Evolutionary conservation across 495 filamentous ascomycete species (phyloP).

Genomic region (Trichoderma asperelloides): DNA sequence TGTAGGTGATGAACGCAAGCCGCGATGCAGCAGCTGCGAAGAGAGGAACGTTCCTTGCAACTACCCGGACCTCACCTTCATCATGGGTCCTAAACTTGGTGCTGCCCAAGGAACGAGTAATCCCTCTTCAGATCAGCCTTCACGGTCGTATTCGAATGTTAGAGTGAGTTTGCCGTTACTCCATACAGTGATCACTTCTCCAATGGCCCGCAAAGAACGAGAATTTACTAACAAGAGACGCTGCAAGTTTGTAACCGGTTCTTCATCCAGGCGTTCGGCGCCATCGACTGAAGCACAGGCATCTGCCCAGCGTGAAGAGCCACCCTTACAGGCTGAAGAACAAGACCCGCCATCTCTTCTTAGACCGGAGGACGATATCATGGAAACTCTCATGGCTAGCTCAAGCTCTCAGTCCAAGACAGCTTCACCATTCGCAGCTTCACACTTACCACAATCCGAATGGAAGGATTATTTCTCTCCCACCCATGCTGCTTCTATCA

Average conservation of each 20-base stretch:
- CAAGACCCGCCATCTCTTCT: not conserved
- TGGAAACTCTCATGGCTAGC: not conserved
- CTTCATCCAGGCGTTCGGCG: not conserved
- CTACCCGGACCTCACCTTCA: not conserved
- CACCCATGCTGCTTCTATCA: not conserved
- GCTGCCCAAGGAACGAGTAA: not conserved
- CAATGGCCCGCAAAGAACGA: not conserved
- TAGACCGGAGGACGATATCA: no score
- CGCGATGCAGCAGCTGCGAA: not conserved
- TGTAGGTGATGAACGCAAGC: slow-evolving; percentile 1
- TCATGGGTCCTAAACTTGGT: not conserved
- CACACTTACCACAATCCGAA: not conserved
- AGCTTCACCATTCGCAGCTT: not conserved
- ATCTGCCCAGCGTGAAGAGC: not conserved
- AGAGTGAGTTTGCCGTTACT: not conserved
- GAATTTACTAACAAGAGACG: not conserved
- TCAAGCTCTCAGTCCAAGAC: not conserved
- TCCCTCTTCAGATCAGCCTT: not conserved
- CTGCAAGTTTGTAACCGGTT: not conserved
- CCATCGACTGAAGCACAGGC: not conserved
- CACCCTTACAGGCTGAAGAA: not conserved
- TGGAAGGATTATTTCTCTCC: not conserved
- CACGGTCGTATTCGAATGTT: not conserved
- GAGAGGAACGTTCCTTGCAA: not conserved
- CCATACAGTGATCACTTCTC: not conserved